These are phyloP conservation scores for Coemansia erecta DNA, from an alignment of 192 early-diverging fungal genomes.

Conservation along the genomic window DNA sequence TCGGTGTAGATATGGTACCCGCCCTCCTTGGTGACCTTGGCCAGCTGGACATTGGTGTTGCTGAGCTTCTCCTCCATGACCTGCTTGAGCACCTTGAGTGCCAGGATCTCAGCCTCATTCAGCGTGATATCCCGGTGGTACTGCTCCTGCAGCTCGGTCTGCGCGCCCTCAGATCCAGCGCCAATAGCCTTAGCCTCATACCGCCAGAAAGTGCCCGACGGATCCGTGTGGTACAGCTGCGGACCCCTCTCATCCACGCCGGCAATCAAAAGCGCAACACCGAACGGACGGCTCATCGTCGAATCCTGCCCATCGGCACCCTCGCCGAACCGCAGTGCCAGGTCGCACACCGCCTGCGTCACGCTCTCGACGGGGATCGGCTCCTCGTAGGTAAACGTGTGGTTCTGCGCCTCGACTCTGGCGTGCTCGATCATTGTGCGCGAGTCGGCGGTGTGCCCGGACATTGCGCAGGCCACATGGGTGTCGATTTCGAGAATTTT, in stretches of 20 bases:
- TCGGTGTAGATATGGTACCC: slow-evolving; percentile 81
- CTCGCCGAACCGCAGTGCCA: slow-evolving; percentile 97
- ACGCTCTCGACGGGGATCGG: slow-evolving; percentile 93
- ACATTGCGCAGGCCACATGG: slow-evolving; percentile 97
- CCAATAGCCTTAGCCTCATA: slow-evolving; percentile 99
- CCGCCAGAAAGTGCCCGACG: slow-evolving; percentile 93
- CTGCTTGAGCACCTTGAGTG: slow-evolving; percentile 95
- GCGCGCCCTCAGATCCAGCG: slow-evolving; percentile 97
- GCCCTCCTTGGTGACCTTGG: slow-evolving; percentile 71
- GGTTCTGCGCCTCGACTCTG: slow-evolving; percentile 93
- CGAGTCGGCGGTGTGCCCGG: slow-evolving; percentile 92
- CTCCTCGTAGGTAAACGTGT: slow-evolving; percentile 95
- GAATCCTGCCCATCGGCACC: slow-evolving; percentile 94
- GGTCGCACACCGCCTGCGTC: slow-evolving; percentile 96
- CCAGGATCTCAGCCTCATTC: slow-evolving; percentile 81
- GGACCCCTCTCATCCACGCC: slow-evolving; percentile 96
- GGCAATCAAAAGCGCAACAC: slow-evolving; percentile 97
- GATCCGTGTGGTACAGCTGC: slow-evolving; percentile 97
- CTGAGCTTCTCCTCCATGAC: slow-evolving; percentile 99
- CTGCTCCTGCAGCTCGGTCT: slow-evolving; percentile 95
- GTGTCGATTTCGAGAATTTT: slow-evolving; percentile 97
- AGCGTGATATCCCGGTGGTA: slow-evolving; percentile 85
- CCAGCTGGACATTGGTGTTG: slow-evolving; percentile 92
- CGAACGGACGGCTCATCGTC: slow-evolving; percentile 98
- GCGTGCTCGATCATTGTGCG: slow-evolving; percentile 99